A percentile compares a stretch with the other conserved stretches of the same genome.
These are phyloP conservation scores for Trichoderma brevicompactum DNA, from an alignment of 2,329 filamentous ascomycete genomes.

Conservation along the genomic window DNA sequence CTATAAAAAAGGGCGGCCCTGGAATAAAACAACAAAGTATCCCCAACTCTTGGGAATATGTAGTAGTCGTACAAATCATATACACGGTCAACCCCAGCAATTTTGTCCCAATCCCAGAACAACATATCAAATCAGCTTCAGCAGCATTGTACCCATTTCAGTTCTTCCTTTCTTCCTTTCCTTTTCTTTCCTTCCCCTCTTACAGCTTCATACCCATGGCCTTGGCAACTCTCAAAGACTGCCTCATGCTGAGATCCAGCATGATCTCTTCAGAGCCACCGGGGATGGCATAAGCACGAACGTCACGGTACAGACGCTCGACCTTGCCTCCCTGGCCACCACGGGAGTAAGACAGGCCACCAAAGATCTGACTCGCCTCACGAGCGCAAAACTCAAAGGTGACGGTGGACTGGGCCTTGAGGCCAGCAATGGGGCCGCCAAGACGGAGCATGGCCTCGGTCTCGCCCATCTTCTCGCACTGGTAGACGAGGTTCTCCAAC, in stretches of 20 bases:
- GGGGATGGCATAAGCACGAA: constrained; percentile 93
- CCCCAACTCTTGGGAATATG: background rate
- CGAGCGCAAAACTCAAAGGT: constrained; percentile 98
- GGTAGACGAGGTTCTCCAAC: constrained; percentile 94
- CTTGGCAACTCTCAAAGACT: constrained; percentile 86
- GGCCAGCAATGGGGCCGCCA: constrained; percentile 86
- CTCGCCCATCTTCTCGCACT: constrained; percentile 91
- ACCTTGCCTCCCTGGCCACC: constrained; percentile 96
- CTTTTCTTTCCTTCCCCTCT: background rate
- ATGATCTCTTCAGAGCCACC: constrained; percentile 98
- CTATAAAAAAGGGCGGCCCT: background rate
- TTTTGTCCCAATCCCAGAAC: background rate
- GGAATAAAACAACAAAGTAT: background rate
- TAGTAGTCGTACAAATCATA: constrained; percentile 29
- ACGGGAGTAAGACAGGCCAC: constrained; percentile 86
- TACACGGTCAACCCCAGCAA: constrained; percentile 3
- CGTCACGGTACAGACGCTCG: constrained; percentile 92
- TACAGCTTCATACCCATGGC: constrained; percentile 90
- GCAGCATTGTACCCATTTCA: background rate
- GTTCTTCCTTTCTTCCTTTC: background rate
- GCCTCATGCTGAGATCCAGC: constrained; percentile 93
- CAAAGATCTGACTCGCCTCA: constrained; percentile 97
- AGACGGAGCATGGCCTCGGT: constrained; percentile 95
- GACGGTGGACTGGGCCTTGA: constrained; percentile 92
- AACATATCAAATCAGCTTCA: no score